Percentiles rank a stretch among this genome's conserved stretches.
Conservation (phyloP, 495 filamentous ascomycete genomes). For the Letharia lupina region DNA sequence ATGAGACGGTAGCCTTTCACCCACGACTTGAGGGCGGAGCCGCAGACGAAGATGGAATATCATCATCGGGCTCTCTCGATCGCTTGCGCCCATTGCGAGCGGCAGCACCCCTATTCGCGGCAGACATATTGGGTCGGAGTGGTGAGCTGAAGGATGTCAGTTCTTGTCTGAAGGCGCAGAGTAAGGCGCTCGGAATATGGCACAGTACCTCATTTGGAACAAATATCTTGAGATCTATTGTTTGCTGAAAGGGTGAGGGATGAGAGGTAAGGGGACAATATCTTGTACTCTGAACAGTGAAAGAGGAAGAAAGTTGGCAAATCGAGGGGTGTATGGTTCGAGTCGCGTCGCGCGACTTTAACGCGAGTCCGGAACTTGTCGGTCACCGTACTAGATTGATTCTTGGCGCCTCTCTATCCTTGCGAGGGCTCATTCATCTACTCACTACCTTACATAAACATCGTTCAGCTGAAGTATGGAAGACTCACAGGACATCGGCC, state of each 20-base stretch:
- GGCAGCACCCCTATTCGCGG: conserved; percentile 70
- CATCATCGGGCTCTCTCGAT: conserved; percentile 69
- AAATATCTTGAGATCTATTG: neutral
- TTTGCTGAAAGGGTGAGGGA: neutral
- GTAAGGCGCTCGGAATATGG: neutral
- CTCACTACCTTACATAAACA: neutral
- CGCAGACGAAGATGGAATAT: conserved; percentile 55
- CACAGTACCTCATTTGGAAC: conserved; percentile 30
- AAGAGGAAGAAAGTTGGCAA: neutral
- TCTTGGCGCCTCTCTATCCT: conserved; percentile 1
- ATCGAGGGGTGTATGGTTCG: neutral
- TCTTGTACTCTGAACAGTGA: neutral
- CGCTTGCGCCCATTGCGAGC: conserved; percentile 65
- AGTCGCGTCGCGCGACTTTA: conserved; percentile 11
- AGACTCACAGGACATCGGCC: conserved; percentile 1
- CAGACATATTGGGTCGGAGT: conserved; percentile 71
- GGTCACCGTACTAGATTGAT: conserved; percentile 9
- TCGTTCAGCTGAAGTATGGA: neutral
- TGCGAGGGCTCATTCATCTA: neutral
- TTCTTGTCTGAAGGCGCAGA: neutral
- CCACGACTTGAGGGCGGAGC: conserved; percentile 64
- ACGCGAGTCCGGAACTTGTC: neutral
- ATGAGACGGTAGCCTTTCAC: conserved; percentile 29
- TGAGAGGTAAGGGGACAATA: neutral
- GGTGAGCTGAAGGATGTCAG: conserved; percentile 53